Conservation (phyloP, 345 rosid species). For the Rhodomyrtus tomentosa region DNA sequence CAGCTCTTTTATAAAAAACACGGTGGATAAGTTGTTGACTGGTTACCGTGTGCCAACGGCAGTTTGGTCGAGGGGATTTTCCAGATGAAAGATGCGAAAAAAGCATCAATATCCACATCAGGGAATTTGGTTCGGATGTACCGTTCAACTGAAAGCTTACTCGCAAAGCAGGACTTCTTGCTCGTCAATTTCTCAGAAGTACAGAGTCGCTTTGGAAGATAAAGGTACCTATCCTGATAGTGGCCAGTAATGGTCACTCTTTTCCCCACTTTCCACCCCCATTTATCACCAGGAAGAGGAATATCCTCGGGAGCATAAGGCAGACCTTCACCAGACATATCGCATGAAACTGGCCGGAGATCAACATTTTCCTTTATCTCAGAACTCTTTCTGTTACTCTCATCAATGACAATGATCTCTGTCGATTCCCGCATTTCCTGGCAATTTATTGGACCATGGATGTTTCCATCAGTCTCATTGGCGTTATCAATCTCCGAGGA, state of each 20-base stretch:
- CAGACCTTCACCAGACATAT: slow-evolving; percentile 52
- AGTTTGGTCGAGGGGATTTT: slow-evolving; percentile 32
- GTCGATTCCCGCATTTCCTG: neutral
- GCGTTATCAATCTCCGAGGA: slow-evolving; percentile 13
- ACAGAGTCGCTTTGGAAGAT: slow-evolving; percentile 45
- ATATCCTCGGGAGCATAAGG: slow-evolving; percentile 76
- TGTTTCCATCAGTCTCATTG: neutral
- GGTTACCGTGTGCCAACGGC: slow-evolving; percentile 24
- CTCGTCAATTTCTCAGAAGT: slow-evolving; percentile 1
- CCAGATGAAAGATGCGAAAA: slow-evolving; percentile 71
- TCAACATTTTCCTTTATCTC: slow-evolving; percentile 14
- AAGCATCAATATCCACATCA: slow-evolving; percentile 28
- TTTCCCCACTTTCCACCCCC: slow-evolving; percentile 84
- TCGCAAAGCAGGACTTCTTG: slow-evolving; percentile 28
- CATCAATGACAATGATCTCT: neutral
- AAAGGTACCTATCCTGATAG: slow-evolving; percentile 52
- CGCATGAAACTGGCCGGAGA: slow-evolving; percentile 30
- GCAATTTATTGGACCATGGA: neutral
- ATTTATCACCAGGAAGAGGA: slow-evolving; percentile 67
- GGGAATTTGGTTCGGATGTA: slow-evolving; percentile 33
- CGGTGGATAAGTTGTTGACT: neutral
- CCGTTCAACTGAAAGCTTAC: slow-evolving; percentile 35
- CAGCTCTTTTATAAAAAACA: neutral
- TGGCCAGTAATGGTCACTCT: slow-evolving; percentile 34
- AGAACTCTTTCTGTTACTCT: slow-evolving; percentile 11